These are phyloP conservation scores for Phaeosphaeriaceae sp. DNA, from an alignment of 2,329 filamentous ascomycete genomes.

Conservation along the genomic window DNA sequence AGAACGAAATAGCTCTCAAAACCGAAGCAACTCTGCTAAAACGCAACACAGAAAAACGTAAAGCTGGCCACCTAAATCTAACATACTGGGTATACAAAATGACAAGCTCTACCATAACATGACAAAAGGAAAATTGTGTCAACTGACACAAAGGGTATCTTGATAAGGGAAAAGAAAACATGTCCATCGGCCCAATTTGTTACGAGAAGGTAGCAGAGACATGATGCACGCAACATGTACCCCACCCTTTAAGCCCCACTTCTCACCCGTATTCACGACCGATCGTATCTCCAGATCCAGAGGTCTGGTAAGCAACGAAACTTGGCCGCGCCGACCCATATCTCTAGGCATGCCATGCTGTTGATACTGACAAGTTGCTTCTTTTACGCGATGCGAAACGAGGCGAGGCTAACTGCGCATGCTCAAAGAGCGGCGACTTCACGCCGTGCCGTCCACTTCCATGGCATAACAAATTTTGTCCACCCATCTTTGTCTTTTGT, in stretches of 20 bases:
- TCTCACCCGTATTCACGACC: background rate
- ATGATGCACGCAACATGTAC: background rate
- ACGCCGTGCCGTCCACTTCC: constrained; percentile 5
- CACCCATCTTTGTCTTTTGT: constrained; percentile 23
- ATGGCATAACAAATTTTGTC: constrained; percentile 26
- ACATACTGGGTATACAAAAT: constrained; percentile 6
- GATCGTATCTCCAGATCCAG: constrained; percentile 5
- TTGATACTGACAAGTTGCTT: background rate
- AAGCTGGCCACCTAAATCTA: background rate
- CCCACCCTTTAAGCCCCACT: constrained; percentile 2
- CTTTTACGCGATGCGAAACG: background rate
- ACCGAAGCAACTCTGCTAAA: background rate
- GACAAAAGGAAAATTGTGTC: constrained; percentile 3
- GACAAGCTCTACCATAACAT: background rate
- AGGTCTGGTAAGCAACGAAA: constrained; percentile 6
- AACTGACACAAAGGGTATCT: constrained; percentile 8
- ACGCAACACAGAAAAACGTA: constrained; percentile 4
- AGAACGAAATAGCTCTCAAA: constrained; percentile 18
- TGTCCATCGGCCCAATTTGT: background rate
- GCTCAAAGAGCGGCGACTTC: constrained; percentile 3
- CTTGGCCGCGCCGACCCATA: background rate
- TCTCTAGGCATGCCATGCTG: background rate
- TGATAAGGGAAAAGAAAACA: background rate
- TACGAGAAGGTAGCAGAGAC: background rate
- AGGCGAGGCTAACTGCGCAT: background rate